Evolutionary conservation across 495 filamentous ascomycete genomes (phyloP), one percentile per base, ranked within the genome.

Genomic region (Penicillium ucsense): DNA sequence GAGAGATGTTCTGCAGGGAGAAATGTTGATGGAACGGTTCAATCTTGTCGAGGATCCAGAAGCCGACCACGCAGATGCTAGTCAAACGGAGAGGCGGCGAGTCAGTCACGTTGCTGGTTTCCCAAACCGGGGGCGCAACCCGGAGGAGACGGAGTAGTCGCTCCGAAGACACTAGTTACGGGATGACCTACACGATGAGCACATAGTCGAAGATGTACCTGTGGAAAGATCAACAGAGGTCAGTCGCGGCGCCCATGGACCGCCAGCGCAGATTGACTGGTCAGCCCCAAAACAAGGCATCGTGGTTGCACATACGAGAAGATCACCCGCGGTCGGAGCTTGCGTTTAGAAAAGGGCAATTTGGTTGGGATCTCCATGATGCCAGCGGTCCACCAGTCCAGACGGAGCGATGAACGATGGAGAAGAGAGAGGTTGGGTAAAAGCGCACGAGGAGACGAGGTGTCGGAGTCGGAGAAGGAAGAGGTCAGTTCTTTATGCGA

Each of bases 191-290:
- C 75, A 85, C 55, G 43, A 86, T 74, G 44, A 84, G 78, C 35
- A 81, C 68, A 73, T 84, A 86, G 70, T 85, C 82, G 43, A 82
- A 62, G 41, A 84, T 76, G 56, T 86, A 86, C 56, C 80, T 83
- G 49, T 11, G 41, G 3, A 34, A 20, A 20, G 20, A 20, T 20
- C 5, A 10, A 12, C 4, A 9, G 29, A 46, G 32, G 47, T 53
- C 42, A 52, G 51, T 49, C 20, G 20, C 20, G 2, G 20, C 20
- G 20, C 20, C 20, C 20, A 20, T 20, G 20, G 20, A 20, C 20
- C 20, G 20, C 20, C 20, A 20, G 20, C 20, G 20, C 20, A 20
- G 20, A 20, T 20, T 20, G 20, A 20, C 20, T 20, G 20, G 20
- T 20, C 1, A 2, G 20, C 20, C 20, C 20, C 20, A 20, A 1